Percentiles rank a stretch among this genome's conserved stretches.
These are phyloP conservation scores for Saturnispora galanensis DNA, from an alignment of 805 yeast genomes.

Conservation along the genomic window DNA sequence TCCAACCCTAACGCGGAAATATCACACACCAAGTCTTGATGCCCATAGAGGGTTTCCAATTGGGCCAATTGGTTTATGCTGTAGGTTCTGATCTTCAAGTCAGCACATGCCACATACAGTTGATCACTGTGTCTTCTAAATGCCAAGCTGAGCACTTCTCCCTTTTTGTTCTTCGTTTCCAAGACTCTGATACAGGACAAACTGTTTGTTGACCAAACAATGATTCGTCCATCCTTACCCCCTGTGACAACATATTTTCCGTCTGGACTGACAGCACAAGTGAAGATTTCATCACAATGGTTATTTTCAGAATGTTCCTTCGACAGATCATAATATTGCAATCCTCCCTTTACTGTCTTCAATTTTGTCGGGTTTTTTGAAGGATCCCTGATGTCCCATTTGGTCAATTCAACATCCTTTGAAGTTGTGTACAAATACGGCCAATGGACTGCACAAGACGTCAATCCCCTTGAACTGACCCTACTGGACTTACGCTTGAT, in stretches of 20 bases:
- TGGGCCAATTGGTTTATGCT: constrained; percentile 80
- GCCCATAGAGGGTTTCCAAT: constrained; percentile 87
- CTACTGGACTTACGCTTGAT: constrained; percentile 32
- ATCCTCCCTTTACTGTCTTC: constrained; percentile 58
- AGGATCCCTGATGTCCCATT: constrained; percentile 59
- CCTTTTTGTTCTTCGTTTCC: constrained; percentile 62
- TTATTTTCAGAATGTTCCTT: constrained; percentile 52
- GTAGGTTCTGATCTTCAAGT: constrained; percentile 79
- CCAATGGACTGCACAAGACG: constrained; percentile 43
- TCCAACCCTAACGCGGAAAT: constrained; percentile 76
- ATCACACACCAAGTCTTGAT: constrained; percentile 81
- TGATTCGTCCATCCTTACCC: constrained; percentile 69
- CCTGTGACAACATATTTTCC: constrained; percentile 89
- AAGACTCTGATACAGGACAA: constrained; percentile 68
- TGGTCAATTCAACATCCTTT: constrained; percentile 69
- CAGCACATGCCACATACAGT: constrained; percentile 87
- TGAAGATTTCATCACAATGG: constrained; percentile 65
- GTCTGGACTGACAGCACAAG: constrained; percentile 79
- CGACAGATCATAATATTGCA: constrained; percentile 32
- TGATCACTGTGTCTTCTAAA: constrained; percentile 80
- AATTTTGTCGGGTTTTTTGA: constrained; percentile 54
- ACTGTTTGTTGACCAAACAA: constrained; percentile 79
- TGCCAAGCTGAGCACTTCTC: constrained; percentile 59
- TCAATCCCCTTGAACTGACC: constrained; percentile 51
- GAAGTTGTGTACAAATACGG: constrained; percentile 71